Conservation (phyloP, 257 asterid genomes). For the Phtheirospermum japonicum region DNA sequence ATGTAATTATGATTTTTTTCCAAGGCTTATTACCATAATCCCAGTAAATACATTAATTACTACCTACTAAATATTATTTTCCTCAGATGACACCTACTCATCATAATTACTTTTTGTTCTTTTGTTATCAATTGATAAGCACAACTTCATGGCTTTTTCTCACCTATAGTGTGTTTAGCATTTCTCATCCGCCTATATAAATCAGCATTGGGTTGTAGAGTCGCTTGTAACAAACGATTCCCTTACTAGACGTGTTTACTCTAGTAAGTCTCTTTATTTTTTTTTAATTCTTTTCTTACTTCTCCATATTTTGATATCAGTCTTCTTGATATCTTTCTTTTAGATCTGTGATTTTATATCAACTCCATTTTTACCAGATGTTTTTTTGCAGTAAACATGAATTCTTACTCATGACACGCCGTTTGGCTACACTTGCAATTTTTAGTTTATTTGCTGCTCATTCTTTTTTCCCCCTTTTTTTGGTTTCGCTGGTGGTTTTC, state of each 20-base stretch:
- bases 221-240: background rate
- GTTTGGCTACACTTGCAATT: background rate
- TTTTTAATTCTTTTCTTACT: slow-evolving; percentile 1
- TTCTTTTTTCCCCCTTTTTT: background rate
- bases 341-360: slow-evolving; percentile 7
- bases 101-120: slow-evolving; percentile 28
- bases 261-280: slow-evolving; percentile 23
- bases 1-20: slow-evolving; percentile 23
- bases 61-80: slow-evolving; percentile 39
- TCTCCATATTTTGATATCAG: background rate
- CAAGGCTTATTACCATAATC: slow-evolving; percentile 28
- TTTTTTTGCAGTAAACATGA: background rate
- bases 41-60: slow-evolving; percentile 30
- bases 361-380: slow-evolving; percentile 10
- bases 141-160: slow-evolving; percentile 20
- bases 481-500: slow-evolving; percentile 9
- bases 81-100: slow-evolving; percentile 26
- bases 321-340: slow-evolving; percentile 1
- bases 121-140: slow-evolving; percentile 24
- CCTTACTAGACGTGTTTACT: slow-evolving; percentile 17
- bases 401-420: background rate
- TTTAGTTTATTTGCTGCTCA: background rate
- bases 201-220: slow-evolving; percentile 16
- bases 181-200: slow-evolving; percentile 28
- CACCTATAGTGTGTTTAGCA: background rate